Evolutionary conservation across 1,284 basidiomycete species (phyloP).

Genomic region (Heliocybe sulcata): DNA sequence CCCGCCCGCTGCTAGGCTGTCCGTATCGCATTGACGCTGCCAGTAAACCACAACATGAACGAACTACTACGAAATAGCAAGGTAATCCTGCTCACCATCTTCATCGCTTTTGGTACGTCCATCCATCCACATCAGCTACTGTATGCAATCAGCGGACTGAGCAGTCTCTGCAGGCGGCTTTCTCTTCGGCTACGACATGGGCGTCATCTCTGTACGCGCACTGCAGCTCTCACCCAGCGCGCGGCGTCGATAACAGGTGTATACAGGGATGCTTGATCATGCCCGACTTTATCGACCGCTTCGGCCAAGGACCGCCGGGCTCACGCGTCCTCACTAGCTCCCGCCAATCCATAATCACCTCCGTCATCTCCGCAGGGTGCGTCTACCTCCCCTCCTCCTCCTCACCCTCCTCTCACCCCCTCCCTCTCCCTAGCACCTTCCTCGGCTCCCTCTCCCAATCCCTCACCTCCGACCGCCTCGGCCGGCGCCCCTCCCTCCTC

Average conservation of each 20-base stretch:
- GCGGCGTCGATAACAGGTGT: neutral
- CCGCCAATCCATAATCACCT: slow-evolving; percentile 73
- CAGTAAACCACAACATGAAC: too few relatives aligned
- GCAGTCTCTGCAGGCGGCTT: slow-evolving; percentile 28
- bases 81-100: slow-evolving; percentile 54
- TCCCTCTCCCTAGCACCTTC: slow-evolving; percentile 39
- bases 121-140: neutral
- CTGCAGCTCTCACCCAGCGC: neutral
- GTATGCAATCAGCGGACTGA: too few relatives aligned
- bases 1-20: neutral
- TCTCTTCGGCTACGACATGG: slow-evolving; percentile 65
- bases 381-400: slow-evolving; percentile 10
- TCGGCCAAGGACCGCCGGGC: slow-evolving; percentile 46
- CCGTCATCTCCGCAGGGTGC: slow-evolving; percentile 70
- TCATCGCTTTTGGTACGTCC: slow-evolving; percentile 41
- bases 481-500: slow-evolving; percentile 64
- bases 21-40: neutral
- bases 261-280: slow-evolving; percentile 71
- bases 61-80: slow-evolving; percentile 30
- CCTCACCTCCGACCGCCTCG: slow-evolving; percentile 69
- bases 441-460: slow-evolving; percentile 68
- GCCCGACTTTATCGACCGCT: slow-evolving; percentile 67
- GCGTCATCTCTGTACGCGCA: slow-evolving; percentile 46
- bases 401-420: slow-evolving; percentile 4
- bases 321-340: slow-evolving; percentile 52